Evolutionary conservation across 305 asterid genomes (phyloP).

Genomic region (Fraxinus paxiana): DNA sequence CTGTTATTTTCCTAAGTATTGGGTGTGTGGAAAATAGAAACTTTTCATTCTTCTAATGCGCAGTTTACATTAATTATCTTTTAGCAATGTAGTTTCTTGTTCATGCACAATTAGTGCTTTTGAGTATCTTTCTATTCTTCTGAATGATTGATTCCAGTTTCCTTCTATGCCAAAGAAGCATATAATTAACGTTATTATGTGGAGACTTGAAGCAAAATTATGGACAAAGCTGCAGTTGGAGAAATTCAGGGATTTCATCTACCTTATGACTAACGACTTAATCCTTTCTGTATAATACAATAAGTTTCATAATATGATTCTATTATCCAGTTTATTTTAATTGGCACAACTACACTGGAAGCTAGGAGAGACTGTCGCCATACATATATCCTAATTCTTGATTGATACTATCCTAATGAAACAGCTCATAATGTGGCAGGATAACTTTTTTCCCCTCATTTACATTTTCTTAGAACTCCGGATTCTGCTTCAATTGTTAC

Average conservation of each 20-base stretch:
- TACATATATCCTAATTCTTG: neutral
- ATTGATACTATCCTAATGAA: slow-evolving; percentile 1
- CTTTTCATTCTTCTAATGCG: neutral
- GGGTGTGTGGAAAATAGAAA: neutral
- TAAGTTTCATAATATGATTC: neutral
- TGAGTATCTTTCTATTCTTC: neutral
- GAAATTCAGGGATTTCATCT: neutral
- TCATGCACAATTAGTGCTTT: slow-evolving; percentile 1
- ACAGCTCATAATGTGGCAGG: slow-evolving; percentile 17
- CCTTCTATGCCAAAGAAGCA: neutral
- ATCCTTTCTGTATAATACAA: neutral
- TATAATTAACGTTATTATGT: neutral
- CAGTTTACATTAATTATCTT: neutral
- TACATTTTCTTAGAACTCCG: neutral
- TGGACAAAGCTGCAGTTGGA: neutral
- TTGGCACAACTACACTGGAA: slow-evolving; percentile 7
- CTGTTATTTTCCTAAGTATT: neutral
- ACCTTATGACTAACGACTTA: neutral
- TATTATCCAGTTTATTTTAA: neutral
- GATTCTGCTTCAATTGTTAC: neutral
- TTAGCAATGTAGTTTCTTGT: neutral
- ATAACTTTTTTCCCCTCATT: neutral
- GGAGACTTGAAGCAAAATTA: neutral
- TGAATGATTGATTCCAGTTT: neutral
- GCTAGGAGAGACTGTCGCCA: neutral